Base-by-base conservation (phyloP, 306 rosid genomes). In the Abrus pulchellus region DNA sequence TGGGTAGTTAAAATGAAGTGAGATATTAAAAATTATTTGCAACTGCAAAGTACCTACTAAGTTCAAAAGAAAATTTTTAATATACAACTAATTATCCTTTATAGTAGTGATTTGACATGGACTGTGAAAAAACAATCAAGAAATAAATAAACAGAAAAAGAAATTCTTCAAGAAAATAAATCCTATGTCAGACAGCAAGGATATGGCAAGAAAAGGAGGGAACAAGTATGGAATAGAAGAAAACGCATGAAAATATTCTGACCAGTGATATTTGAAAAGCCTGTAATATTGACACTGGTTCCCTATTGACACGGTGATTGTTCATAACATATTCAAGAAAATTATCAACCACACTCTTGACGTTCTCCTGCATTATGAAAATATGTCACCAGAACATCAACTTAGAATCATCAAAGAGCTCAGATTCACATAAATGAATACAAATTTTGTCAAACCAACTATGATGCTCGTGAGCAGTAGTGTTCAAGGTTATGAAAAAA, bases 241-340 rank as follows among this genome's bases (percentile, higher is more conserved):
- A 66, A 79, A 79, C 13, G 30, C 53, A 74, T 45, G 80, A 82
- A 75, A 73, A 33, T 66, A 73, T 66, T 83, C 92, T 86, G 71
- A 94, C 98, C 98, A 94, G 84, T 61, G 97, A 92, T 80, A 94
- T 80, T 89, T 90, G 97, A 75, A 92, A 90, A 57, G 97, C 92
- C 86, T 94, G 94, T 73, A 86, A 81, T 54, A 83, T 75, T 43
- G 93, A 85, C 9, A 72, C 80, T 29, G 90, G 79, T 76, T 94
- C 93, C 28, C 71, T 67, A 11, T 30, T 50, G 84, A 92, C 84
- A 74, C 4, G 82, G 79, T 94, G 98, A 87, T 92, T 86, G 74
- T 68, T 70, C 88, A 87, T 70, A 32, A 94, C 85, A 76, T 90
- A 94, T 52, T 88, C 88, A 44, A 89, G 89, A 75, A 94, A 92